Conservation (phyloP, 176 grass and related monocot genomes). For the barley (Hordeum vulgare) region DNA sequence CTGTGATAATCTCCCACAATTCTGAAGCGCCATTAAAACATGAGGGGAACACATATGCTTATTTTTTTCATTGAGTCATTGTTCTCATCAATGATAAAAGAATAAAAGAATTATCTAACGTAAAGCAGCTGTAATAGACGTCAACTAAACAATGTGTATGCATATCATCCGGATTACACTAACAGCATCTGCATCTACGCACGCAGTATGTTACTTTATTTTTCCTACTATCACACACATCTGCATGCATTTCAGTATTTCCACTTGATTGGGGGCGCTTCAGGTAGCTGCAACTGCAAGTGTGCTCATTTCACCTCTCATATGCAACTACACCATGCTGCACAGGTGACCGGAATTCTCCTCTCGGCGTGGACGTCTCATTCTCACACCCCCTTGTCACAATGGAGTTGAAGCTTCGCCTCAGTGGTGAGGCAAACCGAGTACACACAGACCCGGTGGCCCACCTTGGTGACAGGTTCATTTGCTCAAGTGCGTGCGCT, state of each 20-base stretch:
- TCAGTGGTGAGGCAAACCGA: conserved; percentile 38
- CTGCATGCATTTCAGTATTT: not conserved
- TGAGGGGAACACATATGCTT: not conserved
- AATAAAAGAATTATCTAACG: conserved; percentile 6
- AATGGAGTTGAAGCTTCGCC: conserved; percentile 30
- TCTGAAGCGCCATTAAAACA: not conserved
- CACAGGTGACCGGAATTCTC: conserved; percentile 22
- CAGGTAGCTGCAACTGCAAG: not conserved
- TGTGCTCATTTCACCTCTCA: not conserved
- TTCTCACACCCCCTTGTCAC: not conserved
- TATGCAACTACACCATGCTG: conserved; percentile 6
- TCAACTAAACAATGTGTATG: conserved; percentile 8
- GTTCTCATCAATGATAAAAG: not conserved
- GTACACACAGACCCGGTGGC: not conserved
- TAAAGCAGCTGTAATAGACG: not conserved
- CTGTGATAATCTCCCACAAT: not conserved
- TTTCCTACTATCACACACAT: not conserved
- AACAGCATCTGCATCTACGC: not conserved
- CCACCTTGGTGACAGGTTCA: conserved; percentile 59
- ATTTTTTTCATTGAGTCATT: not conserved
- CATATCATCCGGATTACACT: not conserved
- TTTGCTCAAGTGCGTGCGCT: conserved; percentile 55
- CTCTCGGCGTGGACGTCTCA: conserved; percentile 21
- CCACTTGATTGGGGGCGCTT: not conserved
- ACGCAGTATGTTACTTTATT: not conserved